A percentile compares a stretch with the other conserved stretches of the same genome.
Evolutionary conservation across 306 rosid genomes (phyloP).

Genomic region (Cicer cuneatum): DNA sequence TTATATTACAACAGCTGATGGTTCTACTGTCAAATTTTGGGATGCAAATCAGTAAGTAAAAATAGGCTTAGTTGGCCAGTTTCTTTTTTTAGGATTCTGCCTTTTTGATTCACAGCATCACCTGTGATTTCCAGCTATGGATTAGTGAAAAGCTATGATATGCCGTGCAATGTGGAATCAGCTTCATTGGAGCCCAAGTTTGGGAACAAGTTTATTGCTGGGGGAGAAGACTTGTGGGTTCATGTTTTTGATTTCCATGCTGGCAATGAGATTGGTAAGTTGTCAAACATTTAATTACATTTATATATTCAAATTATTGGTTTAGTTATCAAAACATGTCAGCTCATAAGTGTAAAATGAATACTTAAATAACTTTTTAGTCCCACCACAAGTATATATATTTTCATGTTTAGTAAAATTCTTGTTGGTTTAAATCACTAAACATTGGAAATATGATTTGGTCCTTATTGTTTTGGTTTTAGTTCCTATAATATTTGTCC

Average conservation of each 20-base stretch:
- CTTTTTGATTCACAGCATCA: slow-evolving; percentile 40
- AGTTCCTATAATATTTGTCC: too few relatives aligned
- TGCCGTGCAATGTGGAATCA: slow-evolving; percentile 94
- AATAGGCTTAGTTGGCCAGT: neutral
- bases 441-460: too few relatives aligned
- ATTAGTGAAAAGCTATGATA: slow-evolving; percentile 89
- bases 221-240: slow-evolving; percentile 99
- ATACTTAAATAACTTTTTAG: neutral
- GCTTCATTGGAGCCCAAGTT: slow-evolving; percentile 93
- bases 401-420: neutral
- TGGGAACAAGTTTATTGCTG: slow-evolving; percentile 93
- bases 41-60: slow-evolving; percentile 91
- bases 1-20: slow-evolving; percentile 95
- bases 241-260: slow-evolving; percentile 90
- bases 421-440: neutral
- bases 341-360: neutral
- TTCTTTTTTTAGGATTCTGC: slow-evolving; percentile 21
- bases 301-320: neutral
- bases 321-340: too few relatives aligned
- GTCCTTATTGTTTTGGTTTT: too few relatives aligned
- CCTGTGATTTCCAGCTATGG: slow-evolving; percentile 68
- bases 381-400: neutral
- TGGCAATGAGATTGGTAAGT: slow-evolving; percentile 91
- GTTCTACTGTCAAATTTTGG: slow-evolving; percentile 95
- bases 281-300: slow-evolving; percentile 10